A percentile compares a stretch with the other conserved stretches of the same genome.
These are phyloP conservation scores for Microdochium paspali DNA, from an alignment of 2,329 filamentous ascomycete genomes.

Conservation along the genomic window DNA sequence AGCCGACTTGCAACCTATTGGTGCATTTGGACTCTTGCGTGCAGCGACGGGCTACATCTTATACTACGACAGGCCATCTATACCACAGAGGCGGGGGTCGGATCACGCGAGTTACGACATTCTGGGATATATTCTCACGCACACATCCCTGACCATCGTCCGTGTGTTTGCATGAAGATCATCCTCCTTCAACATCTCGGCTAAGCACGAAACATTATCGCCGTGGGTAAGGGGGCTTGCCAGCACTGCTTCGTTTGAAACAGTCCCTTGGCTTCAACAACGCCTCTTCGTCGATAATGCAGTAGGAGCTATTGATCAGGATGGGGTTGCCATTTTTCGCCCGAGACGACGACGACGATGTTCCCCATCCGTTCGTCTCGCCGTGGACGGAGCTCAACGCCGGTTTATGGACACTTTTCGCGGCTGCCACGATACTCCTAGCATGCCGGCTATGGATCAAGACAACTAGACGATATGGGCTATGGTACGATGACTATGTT, in stretches of 20 bases:
- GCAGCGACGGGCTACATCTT: too few species aligned
- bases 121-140: background rate
- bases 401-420: slow-evolving; percentile 19
- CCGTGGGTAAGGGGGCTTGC: background rate
- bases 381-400: background rate
- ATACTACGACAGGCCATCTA: too few species aligned
- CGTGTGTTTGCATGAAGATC: background rate
- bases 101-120: background rate
- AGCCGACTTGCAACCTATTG: too few species aligned
- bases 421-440: slow-evolving; percentile 19
- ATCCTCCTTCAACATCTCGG: background rate
- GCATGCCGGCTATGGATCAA: slow-evolving; percentile 23
- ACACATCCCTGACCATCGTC: background rate
- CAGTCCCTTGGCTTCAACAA: background rate
- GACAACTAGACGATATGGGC: slow-evolving; percentile 21
- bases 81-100: background rate
- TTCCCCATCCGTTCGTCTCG: background rate
- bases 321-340: background rate
- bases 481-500: slow-evolving; percentile 29
- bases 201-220: background rate
- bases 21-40: too few species aligned
- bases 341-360: background rate
- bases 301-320: background rate
- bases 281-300: background rate
- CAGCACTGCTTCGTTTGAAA: background rate